Evolutionary conservation across 495 filamentous ascomycete genomes (phyloP), one percentile per base, ranked within the genome.

Genomic region (Collariella sp.): DNA sequence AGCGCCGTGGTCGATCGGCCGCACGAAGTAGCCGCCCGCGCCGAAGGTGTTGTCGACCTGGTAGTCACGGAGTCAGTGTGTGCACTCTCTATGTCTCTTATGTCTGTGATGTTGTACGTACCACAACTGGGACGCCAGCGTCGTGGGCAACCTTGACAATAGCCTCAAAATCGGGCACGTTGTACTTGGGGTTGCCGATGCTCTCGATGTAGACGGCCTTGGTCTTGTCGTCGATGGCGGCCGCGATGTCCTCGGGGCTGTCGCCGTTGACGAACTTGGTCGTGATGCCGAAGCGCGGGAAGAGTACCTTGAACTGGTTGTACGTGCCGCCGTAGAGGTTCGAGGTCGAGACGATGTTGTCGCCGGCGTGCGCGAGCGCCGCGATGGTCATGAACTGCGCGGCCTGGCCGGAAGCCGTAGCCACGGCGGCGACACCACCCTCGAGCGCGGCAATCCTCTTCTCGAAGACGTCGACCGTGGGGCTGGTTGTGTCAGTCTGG

Each of bases 311-410:
- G 72, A 98, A 83, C 69, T 97, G 94, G 69, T 97, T 98, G 75
- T 97, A 98, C 7, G 93, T 97, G 62, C 93, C 93, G 36, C 93
- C 93, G 68, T 98, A 98, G 38, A 98, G 72, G 67, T 95, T 96
- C 48, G 83, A 85, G 4, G 93, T 96, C 2, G 88, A 85, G 20
- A 98, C 80, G 55, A 98, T 96, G 73, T 97, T 98, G 76, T 98
- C 93, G 15, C 93, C 93, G 0, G 83, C 76, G 50, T 85, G 79
- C 3, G 88, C 88, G 19, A 98, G 81, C 2, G 89, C 83, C 0
- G 88, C 78, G 60, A 98, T 84, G 13, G 91, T 76, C 83, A 97
- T 81, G 79, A 98, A 96, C 63, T 97, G 94, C 9, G 93, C 93
- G 1, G 89, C 80, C 70, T 97, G 94, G 50, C 93, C 93, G 2